Evolutionary conservation across 306 rosid species (phyloP).

Genomic region (Crotalaria pallida): DNA sequence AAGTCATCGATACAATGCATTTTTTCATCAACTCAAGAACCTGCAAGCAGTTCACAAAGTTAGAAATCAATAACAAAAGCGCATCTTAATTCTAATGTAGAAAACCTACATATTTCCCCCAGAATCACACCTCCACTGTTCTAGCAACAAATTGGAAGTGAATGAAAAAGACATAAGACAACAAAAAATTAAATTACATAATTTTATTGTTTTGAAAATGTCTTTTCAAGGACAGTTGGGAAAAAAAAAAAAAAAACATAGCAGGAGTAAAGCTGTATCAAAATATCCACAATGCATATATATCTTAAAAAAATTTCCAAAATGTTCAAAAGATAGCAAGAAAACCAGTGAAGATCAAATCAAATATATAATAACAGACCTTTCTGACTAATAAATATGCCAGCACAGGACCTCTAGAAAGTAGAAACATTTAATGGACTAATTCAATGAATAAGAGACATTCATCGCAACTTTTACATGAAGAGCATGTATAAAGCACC

Average conservation of each 20-base stretch:
- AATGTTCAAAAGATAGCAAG: not conserved
- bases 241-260: not conserved
- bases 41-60: conserved; percentile 38
- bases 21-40: conserved; percentile 83
- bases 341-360: conserved; percentile 17
- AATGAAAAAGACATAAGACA: not conserved
- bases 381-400: conserved; percentile 18
- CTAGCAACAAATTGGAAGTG: conserved; percentile 2
- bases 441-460: conserved; percentile 2
- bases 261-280: not conserved
- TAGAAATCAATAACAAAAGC: conserved; percentile 12
- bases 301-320: not conserved
- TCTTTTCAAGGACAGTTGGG: not conserved
- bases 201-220: not conserved
- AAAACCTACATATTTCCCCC: not conserved
- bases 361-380: not conserved
- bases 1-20: conserved; percentile 49
- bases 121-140: not conserved
- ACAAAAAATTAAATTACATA: not conserved
- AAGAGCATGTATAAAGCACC: not conserved
- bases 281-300: not conserved
- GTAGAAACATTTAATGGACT: not conserved
- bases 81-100: not conserved
- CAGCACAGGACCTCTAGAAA: conserved; percentile 5
- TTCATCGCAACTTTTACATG: not conserved